Conservation (phyloP, 2,329 filamentous ascomycete genomes). For the Triangularia verruculosa region DNA sequence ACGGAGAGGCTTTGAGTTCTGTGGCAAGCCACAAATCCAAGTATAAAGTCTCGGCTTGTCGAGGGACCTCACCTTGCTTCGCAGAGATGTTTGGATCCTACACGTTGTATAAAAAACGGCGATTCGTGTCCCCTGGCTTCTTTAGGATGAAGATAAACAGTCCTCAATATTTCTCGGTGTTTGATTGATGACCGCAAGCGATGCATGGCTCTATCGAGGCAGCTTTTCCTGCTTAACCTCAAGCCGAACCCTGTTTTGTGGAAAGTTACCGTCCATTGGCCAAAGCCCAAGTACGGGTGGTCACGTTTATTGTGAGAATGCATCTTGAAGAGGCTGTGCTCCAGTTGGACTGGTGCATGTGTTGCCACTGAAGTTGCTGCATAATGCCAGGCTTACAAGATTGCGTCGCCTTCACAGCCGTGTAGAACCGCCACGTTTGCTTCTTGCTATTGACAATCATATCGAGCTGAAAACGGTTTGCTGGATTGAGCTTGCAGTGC, state of each 20-base stretch:
- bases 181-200: background rate
- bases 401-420: no score
- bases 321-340: background rate
- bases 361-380: background rate
- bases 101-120: background rate
- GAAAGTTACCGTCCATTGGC: background rate
- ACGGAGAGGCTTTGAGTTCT: background rate
- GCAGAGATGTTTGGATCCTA: background rate
- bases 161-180: background rate
- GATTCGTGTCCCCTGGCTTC: background rate
- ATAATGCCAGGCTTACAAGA: no score
- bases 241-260: background rate
- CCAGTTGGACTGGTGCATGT: background rate
- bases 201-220: background rate
- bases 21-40: background rate
- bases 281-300: background rate
- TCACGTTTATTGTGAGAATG: background rate
- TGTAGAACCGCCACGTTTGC: no score
- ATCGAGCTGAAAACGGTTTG: no score
- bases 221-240: background rate
- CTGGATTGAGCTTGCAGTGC: background rate
- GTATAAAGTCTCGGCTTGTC: background rate
- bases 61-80: background rate
- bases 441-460: no score
- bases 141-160: background rate